A percentile compares a stretch with the other conserved stretches of the same genome.
phyloP scores from a whole-genome alignment of 768 basidiomycete species.

The Pisolithus tinctorius region DNA sequence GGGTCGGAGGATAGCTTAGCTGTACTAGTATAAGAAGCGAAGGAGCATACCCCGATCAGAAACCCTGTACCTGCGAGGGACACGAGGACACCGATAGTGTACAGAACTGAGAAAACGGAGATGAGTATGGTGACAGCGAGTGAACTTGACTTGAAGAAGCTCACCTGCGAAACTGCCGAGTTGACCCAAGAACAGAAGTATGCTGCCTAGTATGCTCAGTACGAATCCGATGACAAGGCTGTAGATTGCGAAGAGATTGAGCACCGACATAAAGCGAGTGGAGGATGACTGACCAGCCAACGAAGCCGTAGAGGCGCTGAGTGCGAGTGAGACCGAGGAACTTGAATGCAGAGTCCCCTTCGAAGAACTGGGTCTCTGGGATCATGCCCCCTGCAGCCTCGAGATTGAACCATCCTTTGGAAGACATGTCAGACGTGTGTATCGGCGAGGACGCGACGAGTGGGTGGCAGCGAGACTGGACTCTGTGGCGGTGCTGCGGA shows the following conservation, averaged over 20 bases:
- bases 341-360: constrained; percentile 84
- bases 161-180: constrained; percentile 67
- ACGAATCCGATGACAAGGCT: constrained; percentile 74
- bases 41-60: constrained; percentile 71
- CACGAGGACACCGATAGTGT: constrained; percentile 74
- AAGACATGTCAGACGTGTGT: constrained; percentile 23
- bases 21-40: neutral
- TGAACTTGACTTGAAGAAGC: constrained; percentile 22
- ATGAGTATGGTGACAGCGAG: constrained; percentile 4
- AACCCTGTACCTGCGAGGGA: constrained; percentile 87
- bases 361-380: constrained; percentile 78
- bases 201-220: constrained; percentile 71
- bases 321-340: constrained; percentile 72
- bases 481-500: too few relatives aligned
- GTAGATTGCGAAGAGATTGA: neutral
- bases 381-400: constrained; percentile 56
- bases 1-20: constrained; percentile 5
- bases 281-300: constrained; percentile 55
- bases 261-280: neutral
- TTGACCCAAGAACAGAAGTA: constrained; percentile 69
- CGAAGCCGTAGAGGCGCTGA: constrained; percentile 82
- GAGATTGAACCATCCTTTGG: constrained; percentile 84
- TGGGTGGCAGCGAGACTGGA: too few relatives aligned
- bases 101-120: constrained; percentile 51
- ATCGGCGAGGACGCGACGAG: too few relatives aligned